Evolutionary conservation across 148 eudicot species (phyloP), one percentile per base, ranked within the genome.

Genomic region (Amaranthus cruentus): DNA sequence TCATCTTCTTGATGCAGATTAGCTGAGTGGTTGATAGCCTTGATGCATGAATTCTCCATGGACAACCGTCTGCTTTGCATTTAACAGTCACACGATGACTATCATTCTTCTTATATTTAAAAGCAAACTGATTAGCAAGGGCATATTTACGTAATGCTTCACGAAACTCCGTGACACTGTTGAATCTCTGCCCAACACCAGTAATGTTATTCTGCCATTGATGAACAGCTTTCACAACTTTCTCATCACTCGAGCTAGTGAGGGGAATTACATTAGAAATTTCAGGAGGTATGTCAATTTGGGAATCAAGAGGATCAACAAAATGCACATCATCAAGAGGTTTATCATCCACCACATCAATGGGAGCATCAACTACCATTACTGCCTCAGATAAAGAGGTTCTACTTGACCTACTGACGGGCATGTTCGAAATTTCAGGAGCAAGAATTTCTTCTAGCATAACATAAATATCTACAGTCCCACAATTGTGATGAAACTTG

Each of bases 31-130:
- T 94, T 62, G 98, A 87, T 74, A 94, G 55, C 78, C 96, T 91
- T 60, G 98, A 94, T 6, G 98, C 98, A 81, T 94, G 98, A 65
- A 94, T 89, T 86, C 98, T 94, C 98, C 98, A 94, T 6, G 87
- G 93, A 75, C 98, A 94, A 52, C 97, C 91, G 50, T 94, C 98
- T 51, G 83, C 96, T 81, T 91, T 94, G 86, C 98, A 94, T 79
- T 85, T 94, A 43, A 94, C 98, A 62, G 98, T 94, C 78, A 94
- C 98, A 58, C 98, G 92, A 70, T 94, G 93, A 70, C 97, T 91
- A 68, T 94, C 98, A 65, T 94, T 94, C 84, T 94, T 94, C 80
- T 94, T 94, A 80, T 89, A 91, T 75, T 71, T 88, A 68, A 89
- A 89, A 42, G 97, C 98, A 80, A 94, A 94, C 66, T 91, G 96